Conservation (phyloP, 495 filamentous ascomycete genomes). For the Neurospora cerealis region DNA sequence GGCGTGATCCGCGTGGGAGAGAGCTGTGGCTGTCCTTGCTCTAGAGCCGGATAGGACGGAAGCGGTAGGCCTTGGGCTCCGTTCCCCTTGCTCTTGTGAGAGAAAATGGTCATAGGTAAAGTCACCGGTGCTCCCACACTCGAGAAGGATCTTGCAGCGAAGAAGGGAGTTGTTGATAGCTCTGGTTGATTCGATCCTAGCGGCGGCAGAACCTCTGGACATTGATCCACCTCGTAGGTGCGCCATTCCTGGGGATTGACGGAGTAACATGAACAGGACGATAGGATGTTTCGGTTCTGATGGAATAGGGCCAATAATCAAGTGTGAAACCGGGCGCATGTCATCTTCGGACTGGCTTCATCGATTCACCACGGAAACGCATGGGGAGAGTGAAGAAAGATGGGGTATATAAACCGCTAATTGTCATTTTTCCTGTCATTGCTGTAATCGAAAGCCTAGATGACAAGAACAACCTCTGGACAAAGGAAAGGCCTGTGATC, state of each 20-base stretch:
- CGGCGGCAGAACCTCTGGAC: neutral
- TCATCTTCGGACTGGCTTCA: neutral
- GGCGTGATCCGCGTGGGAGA: neutral
- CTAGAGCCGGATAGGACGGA: neutral
- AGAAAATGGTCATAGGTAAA: neutral
- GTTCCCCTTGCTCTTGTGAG: neutral
- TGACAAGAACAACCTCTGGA: neutral
- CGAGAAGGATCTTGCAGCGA: neutral
- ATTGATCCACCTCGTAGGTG: neutral
- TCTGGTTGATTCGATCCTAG: neutral
- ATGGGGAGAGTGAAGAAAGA: neutral
- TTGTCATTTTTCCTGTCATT: neutral
- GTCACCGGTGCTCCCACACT: neutral
- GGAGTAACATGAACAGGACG: neutral
- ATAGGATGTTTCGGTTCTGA: neutral
- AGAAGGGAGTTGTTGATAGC: neutral
- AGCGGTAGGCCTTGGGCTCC: neutral
- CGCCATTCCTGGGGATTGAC: neutral
- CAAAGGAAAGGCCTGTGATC: neutral
- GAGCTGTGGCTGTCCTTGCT: neutral
- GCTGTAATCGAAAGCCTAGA: neutral
- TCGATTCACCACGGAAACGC: neutral
- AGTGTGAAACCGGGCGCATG: neutral
- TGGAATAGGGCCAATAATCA: neutral
- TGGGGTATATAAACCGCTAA: neutral